A percentile compares a stretch with the other conserved stretches of the same genome.
Evolutionary conservation across 2,329 filamentous ascomycete genomes (phyloP).

Genomic region (Magnaporthales sp.): DNA sequence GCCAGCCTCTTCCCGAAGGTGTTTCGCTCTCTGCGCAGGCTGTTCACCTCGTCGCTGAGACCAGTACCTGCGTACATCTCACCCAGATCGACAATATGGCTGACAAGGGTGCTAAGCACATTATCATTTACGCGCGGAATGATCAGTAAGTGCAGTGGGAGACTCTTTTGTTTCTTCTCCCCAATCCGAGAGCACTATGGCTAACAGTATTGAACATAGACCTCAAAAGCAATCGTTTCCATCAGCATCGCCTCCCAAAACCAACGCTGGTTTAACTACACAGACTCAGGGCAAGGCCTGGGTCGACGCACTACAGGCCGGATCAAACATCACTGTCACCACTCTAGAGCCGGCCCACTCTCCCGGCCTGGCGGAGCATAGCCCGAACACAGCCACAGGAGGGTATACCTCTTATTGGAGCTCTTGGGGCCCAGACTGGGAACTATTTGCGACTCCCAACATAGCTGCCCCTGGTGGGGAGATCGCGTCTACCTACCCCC

Average conservation of each 20-base stretch:
- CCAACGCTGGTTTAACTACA: background rate
- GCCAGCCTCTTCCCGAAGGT: constrained; percentile 34
- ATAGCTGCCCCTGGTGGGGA: constrained; percentile 32
- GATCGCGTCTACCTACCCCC: constrained; percentile 36
- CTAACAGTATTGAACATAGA: background rate
- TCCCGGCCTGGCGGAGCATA: constrained; percentile 25
- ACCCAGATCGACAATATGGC: constrained; percentile 30
- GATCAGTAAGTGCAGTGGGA: constrained; percentile 13
- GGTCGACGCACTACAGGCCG: constrained; percentile 19
- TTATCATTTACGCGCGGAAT: constrained; percentile 47
- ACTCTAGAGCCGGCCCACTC: constrained; percentile 8
- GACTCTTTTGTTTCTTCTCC: constrained; percentile 23
- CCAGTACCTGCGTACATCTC: background rate
- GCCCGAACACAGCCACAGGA: constrained; percentile 31
- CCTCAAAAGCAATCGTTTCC: background rate
- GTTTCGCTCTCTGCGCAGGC: constrained; percentile 12
- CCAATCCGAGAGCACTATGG: constrained; percentile 15
- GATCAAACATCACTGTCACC: constrained; percentile 9
- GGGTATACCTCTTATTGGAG: constrained; percentile 30
- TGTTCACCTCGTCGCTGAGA: background rate
- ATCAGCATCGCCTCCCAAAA: background rate
- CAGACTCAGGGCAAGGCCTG: constrained; percentile 15
- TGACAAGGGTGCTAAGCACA: constrained; percentile 47
- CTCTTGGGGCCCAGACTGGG: constrained; percentile 2
- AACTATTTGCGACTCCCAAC: constrained; percentile 24